Evolutionary conservation across 2,329 filamentous ascomycete species (phyloP), one percentile per base, ranked within the genome.

Genomic region (Ceratocystis alfenasii): DNA sequence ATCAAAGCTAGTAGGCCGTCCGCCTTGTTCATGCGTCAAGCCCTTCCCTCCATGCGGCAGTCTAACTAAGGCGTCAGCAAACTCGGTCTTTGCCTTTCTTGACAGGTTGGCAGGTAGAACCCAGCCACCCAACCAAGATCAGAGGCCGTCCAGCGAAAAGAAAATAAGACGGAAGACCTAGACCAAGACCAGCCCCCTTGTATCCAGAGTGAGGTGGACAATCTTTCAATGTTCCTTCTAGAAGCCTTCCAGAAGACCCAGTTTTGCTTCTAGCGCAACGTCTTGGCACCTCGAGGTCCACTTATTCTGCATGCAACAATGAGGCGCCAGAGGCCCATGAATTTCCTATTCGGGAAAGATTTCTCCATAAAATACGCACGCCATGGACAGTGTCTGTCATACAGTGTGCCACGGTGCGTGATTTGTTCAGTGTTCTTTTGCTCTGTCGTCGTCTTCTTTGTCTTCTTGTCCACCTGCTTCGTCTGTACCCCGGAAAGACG

Each of bases 61-160:
- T 15, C 36, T 41, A 10, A 41, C 22, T 10, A 8, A 28, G 15
- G 20, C 22, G 8, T 30, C 50, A 55, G 50, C 28, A 53, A 15
- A 7, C 48, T 28, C 12, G 22, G 20, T 4, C 12, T 53, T 25
- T 25, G 36, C 36, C 22, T 53, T 53, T 50, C 48, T 22, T 59
- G 55, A 36, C 55, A 59, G 36, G 55, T 20, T 59, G 55, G 36
- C 55, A 59, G 55, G 20, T 30, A 57, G n/a, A 57, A 33, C 17
- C 17, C 25, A 59, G 20, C 48, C 48, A 53, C n/a, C 20, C 48
- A 25, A 15, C 20, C 48, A 12, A 41, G 10, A 41, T 41, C 36
- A 15, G 36, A 41, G 12, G 36, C 36, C 36, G 10, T 12, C 36
- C 36, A 41, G 36, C 36, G 12, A 59, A 12, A 36, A 59, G 55